Conservation (phyloP, 495 filamentous ascomycete genomes). For the Aeminium ludgeri region DNA sequence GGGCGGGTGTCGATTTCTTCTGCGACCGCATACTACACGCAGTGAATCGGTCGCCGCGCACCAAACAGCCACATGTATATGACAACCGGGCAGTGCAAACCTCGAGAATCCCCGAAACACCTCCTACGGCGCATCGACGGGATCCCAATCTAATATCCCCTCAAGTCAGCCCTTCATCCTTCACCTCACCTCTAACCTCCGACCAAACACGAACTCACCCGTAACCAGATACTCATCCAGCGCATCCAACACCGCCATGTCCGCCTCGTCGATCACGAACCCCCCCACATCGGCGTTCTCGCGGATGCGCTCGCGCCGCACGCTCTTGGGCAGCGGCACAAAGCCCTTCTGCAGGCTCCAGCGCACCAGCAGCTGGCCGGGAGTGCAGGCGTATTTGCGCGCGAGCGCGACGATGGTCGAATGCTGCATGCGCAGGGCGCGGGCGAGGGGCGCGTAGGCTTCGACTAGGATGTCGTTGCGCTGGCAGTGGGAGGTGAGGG, state of each 20-base stretch:
- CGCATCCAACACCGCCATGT: constrained; percentile 46
- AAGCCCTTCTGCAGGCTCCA: constrained; percentile 52
- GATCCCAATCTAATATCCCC: constrained; percentile 1
- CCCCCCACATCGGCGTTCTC: constrained; percentile 49
- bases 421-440: constrained; percentile 39
- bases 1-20: no score
- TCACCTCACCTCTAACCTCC: no score
- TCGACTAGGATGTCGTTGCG: constrained; percentile 40
- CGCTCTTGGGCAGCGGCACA: constrained; percentile 60
- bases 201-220: constrained; percentile 24
- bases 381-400: constrained; percentile 40
- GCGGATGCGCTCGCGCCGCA: constrained; percentile 41
- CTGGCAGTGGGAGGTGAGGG: constrained; percentile 39
- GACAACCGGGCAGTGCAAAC: no score
- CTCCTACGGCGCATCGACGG: not conserved
- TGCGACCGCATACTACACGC: no score
- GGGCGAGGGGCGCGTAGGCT: constrained; percentile 48
- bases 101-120: no score
- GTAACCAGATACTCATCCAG: constrained; percentile 54
- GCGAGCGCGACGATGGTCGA: constrained; percentile 33
- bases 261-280: constrained; percentile 44
- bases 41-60: no score
- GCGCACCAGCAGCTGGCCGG: constrained; percentile 45
- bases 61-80: no score
- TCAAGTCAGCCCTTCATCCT: no score